These are phyloP conservation scores for Chrysopogon serrulatus DNA, from an alignment of 176 grass and related monocot species.

Conservation along the genomic window DNA sequence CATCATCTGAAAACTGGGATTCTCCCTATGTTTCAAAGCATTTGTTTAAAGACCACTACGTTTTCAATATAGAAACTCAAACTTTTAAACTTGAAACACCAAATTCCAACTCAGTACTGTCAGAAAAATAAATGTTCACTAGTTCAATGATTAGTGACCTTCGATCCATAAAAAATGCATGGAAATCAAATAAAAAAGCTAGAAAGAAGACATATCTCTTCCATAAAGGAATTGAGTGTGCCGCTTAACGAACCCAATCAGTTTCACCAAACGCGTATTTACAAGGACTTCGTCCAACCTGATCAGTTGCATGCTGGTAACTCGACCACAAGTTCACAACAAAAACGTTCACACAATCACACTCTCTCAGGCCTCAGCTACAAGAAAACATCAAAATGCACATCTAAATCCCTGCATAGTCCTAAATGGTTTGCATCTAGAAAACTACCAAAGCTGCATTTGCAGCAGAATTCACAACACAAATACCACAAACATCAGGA, in stretches of 20 bases:
- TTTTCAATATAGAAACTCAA: background rate
- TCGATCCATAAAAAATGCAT: background rate
- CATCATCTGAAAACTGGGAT: too few relatives aligned
- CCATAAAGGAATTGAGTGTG: background rate
- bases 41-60: background rate
- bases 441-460: background rate
- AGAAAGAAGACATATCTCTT: background rate
- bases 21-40: background rate
- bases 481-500: slow-evolving; percentile 20
- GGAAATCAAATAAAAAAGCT: background rate
- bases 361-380: slow-evolving; percentile 1
- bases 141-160: background rate
- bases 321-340: background rate
- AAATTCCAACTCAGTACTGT: background rate
- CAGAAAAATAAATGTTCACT: background rate
- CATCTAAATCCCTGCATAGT: background rate
- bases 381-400: background rate
- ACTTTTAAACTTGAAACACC: background rate
- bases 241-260: background rate
- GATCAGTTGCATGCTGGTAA: background rate
- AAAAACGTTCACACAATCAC: background rate
- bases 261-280: background rate
- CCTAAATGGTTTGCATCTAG: background rate
- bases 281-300: background rate
- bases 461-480: background rate